Evolutionary conservation across 164 flowering plant species (phyloP).

Genomic region (Vitis labrusca): DNA sequence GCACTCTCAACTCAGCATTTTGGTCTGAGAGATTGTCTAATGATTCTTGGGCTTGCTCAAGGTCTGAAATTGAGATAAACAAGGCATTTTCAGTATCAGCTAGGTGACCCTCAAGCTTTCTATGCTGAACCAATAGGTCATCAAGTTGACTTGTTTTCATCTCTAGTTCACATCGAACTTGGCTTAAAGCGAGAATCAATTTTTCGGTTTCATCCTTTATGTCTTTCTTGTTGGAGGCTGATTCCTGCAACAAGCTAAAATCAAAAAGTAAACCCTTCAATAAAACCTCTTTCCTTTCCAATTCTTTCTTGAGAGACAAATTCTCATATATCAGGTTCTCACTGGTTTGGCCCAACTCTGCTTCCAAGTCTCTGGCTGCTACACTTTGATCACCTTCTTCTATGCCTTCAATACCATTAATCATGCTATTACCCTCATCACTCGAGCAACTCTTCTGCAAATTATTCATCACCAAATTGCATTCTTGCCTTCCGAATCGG

Average conservation of each 20-base stretch:
- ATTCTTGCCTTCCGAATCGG: constrained; percentile 6
- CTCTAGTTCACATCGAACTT: constrained; percentile 48
- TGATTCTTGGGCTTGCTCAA: constrained; percentile 49
- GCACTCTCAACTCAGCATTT: constrained; percentile 51
- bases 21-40: constrained; percentile 43
- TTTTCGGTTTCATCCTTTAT: constrained; percentile 63
- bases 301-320: constrained; percentile 48
- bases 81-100: constrained; percentile 48
- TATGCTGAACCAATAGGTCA: constrained; percentile 39
- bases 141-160: constrained; percentile 47
- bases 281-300: constrained; percentile 54
- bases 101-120: constrained; percentile 40
- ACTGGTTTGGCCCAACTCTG: constrained; percentile 16
- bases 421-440: constrained; percentile 6
- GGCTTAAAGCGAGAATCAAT: constrained; percentile 32
- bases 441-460: neutral
- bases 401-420: constrained; percentile 4
- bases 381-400: constrained; percentile 15
- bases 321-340: constrained; percentile 37
- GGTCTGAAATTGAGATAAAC: constrained; percentile 39
- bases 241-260: constrained; percentile 77
- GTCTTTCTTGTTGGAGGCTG: constrained; percentile 64
- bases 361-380: constrained; percentile 14
- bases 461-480: neutral
- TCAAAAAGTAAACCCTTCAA: constrained; percentile 82